Evolutionary conservation across 2,329 filamentous ascomycete genomes (phyloP).

Genomic region (Pleoardoris graminearum): DNA sequence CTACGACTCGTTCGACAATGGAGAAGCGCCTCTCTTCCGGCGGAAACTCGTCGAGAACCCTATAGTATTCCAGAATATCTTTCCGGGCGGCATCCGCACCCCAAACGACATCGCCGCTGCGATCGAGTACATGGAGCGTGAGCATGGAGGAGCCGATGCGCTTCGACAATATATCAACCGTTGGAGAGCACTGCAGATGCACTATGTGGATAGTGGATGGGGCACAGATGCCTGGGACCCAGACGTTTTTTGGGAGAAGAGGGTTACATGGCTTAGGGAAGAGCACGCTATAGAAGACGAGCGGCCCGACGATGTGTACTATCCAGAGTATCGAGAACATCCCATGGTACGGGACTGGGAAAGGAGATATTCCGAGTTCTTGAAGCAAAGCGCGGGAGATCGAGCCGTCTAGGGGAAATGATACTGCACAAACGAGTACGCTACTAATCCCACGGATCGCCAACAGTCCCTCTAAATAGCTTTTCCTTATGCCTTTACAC

Average conservation of each 20-base stretch:
- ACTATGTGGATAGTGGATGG: background rate
- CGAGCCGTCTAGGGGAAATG: background rate
- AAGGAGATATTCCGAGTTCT: background rate
- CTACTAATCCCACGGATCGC: background rate
- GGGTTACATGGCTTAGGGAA: background rate
- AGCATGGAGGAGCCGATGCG: background rate
- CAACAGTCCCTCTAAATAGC: background rate
- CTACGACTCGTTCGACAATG: background rate
- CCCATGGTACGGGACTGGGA: background rate
- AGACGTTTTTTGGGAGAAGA: background rate
- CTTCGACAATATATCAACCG: background rate
- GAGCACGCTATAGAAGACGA: background rate
- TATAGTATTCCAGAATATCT: constrained; percentile 13
- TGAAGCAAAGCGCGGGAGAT: background rate
- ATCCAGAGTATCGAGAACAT: background rate
- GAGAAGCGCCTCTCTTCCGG: background rate
- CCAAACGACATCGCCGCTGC: constrained; percentile 2
- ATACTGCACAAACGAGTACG: background rate
- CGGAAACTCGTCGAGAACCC: constrained; percentile 8
- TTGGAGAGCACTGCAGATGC: background rate
- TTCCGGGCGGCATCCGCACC: constrained; percentile 3
- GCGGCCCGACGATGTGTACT: background rate
- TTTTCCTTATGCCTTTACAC: constrained; percentile 3
- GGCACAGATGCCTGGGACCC: background rate
- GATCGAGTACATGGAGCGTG: constrained; percentile 4